Evolutionary conservation across 78 protist genomes (phyloP).

Genomic region (Dictyostelium capitatum): DNA sequence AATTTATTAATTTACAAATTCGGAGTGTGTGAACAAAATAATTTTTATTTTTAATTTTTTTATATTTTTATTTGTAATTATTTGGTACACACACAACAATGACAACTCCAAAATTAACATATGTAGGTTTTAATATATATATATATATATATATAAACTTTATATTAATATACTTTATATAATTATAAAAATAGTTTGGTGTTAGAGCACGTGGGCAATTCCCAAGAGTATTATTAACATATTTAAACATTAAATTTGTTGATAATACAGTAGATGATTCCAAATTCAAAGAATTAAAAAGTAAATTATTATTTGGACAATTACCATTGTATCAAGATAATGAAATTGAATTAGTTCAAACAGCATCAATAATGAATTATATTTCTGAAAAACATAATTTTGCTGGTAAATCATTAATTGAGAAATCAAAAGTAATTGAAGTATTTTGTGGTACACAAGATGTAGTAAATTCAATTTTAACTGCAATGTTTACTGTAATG

Average conservation of each 20-base stretch:
- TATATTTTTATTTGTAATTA: too few relatives aligned
- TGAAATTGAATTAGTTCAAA: background rate
- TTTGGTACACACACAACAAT: too few relatives aligned
- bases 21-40: too few relatives aligned
- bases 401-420: background rate
- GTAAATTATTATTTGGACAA: constrained; percentile 21
- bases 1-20: too few relatives aligned
- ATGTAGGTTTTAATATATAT: too few relatives aligned
- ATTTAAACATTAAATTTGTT: background rate
- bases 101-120: too few relatives aligned
- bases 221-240: constrained; percentile 11
- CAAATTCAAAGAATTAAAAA: background rate
- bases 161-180: too few relatives aligned
- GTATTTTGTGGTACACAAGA: background rate
- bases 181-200: too few relatives aligned
- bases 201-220: background rate
- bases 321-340: constrained; percentile 47
- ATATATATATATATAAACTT: too few relatives aligned
- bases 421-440: background rate
- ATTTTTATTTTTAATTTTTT: too few relatives aligned
- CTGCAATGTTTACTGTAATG: too few relatives aligned
- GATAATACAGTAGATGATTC: constrained; percentile 7
- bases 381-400: constrained; percentile 29
- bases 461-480: too few relatives aligned
- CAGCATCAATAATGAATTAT: constrained; percentile 1